Evolutionary conservation across 208 protist genomes (phyloP).

Genomic region (Trypanosoma theileri): DNA sequence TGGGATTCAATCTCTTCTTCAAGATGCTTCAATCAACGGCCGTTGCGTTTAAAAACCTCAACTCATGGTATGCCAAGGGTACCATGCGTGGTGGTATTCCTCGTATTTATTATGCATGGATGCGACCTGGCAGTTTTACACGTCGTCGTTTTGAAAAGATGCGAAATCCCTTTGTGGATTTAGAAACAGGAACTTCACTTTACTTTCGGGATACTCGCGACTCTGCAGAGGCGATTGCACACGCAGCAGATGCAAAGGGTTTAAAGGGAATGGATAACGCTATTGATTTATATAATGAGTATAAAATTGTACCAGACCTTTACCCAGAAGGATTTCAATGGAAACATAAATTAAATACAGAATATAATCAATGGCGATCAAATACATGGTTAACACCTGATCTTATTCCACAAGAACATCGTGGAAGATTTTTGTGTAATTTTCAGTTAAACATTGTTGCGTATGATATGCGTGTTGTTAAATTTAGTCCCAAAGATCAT

Average conservation of each 20-base stretch:
- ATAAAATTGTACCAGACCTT: slow-evolving; percentile 91
- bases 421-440: slow-evolving; percentile 92
- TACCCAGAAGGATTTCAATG: slow-evolving; percentile 93
- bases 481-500: slow-evolving; percentile 92
- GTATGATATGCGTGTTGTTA: slow-evolving; percentile 92
- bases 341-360: slow-evolving; percentile 93
- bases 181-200: slow-evolving; percentile 90
- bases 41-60: slow-evolving; percentile 71
- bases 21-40: slow-evolving; percentile 55
- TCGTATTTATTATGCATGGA: slow-evolving; percentile 93
- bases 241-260: slow-evolving; percentile 87
- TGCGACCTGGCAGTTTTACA: slow-evolving; percentile 90
- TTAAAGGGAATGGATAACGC: slow-evolving; percentile 92
- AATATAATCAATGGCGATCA: slow-evolving; percentile 94
- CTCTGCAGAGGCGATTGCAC: slow-evolving; percentile 82
- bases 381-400: slow-evolving; percentile 93
- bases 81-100: slow-evolving; percentile 91
- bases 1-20: too few relatives aligned
- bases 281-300: slow-evolving; percentile 92
- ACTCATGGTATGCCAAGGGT: slow-evolving; percentile 86
- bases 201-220: slow-evolving; percentile 91
- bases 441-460: slow-evolving; percentile 92
- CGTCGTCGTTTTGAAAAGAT: slow-evolving; percentile 92
- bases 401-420: slow-evolving; percentile 91
- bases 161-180: slow-evolving; percentile 92